Percentiles rank a stretch among this genome's conserved stretches.
Conservation (phyloP, 345 rosid genomes). For the Lepidium africanum region DNA sequence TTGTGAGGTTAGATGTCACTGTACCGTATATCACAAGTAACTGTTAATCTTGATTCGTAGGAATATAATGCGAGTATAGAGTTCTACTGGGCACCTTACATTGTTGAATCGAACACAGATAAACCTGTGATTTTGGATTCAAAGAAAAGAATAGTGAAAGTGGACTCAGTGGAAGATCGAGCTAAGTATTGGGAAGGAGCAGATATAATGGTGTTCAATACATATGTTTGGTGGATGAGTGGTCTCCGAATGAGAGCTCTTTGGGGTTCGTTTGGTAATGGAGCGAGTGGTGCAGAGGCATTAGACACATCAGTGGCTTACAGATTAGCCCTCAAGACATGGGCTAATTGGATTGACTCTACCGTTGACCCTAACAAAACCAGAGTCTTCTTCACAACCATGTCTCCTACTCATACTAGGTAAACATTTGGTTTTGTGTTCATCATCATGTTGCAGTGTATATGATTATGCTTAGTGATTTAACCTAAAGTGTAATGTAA, state of each 20-base stretch:
- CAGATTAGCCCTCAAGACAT: constrained; percentile 58
- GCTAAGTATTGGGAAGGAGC: constrained; percentile 67
- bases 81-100: constrained; percentile 91
- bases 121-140: constrained; percentile 49
- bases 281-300: constrained; percentile 58
- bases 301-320: constrained; percentile 64
- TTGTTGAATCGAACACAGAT: constrained; percentile 81
- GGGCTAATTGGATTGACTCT: constrained; percentile 94
- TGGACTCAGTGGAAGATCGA: constrained; percentile 69
- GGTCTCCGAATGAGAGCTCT: constrained; percentile 55
- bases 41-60: constrained; percentile 14
- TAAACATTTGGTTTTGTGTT: constrained; percentile 6
- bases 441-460: too few species aligned
- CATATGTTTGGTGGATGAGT: constrained; percentile 98
- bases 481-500: not conserved
- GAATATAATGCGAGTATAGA: constrained; percentile 75
- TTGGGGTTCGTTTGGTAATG: constrained; percentile 93
- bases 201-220: constrained; percentile 76
- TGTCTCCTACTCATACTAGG: constrained; percentile 88
- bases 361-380: constrained; percentile 69
- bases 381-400: constrained; percentile 73
- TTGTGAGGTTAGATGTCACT: not conserved
- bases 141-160: constrained; percentile 66
- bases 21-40: constrained; percentile 45
- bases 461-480: too few species aligned